A percentile compares a stretch with the other conserved stretches of the same genome.
Evolutionary conservation across 345 rosid species (phyloP).

Genomic region (Ricinus communis): DNA sequence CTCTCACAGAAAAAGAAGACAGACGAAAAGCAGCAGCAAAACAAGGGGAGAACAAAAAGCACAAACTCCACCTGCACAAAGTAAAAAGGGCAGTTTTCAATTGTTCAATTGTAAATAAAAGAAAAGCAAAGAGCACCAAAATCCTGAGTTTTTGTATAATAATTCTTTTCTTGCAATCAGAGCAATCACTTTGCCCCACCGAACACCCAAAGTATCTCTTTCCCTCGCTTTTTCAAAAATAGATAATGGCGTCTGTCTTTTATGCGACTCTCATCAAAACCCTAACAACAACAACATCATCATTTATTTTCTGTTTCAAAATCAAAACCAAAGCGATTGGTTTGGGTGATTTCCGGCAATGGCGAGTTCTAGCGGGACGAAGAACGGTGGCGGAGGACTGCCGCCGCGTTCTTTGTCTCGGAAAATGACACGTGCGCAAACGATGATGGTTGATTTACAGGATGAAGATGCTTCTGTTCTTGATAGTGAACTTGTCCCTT

Average conservation of each 20-base stretch:
- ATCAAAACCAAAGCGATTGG: slow-evolving; percentile 9
- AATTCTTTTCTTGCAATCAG: slow-evolving; percentile 60
- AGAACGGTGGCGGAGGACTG: slow-evolving; percentile 25
- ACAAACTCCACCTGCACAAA: too few relatives aligned
- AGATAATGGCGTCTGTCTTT: too few relatives aligned
- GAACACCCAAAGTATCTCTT: slow-evolving; percentile 60
- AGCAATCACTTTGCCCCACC: slow-evolving; percentile 60
- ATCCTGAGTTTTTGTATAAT: too few relatives aligned
- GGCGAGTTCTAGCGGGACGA: slow-evolving; percentile 84
- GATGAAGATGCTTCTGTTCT: slow-evolving; percentile 45
- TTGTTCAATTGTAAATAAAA: too few relatives aligned
- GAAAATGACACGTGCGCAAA: slow-evolving; percentile 49
- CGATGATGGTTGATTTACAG: slow-evolving; percentile 49
- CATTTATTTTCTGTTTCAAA: too few relatives aligned
- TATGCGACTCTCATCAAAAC: too few relatives aligned
- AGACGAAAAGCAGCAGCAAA: too few relatives aligned
- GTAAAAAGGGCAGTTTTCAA: too few relatives aligned
- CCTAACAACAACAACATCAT: too few relatives aligned
- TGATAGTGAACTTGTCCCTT: slow-evolving; percentile 93
- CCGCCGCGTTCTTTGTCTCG: slow-evolving; percentile 41
- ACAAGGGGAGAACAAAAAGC: too few relatives aligned
- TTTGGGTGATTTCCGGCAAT: slow-evolving; percentile 18
- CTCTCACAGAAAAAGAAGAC: too few relatives aligned
- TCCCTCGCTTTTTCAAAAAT: slow-evolving; percentile 1
- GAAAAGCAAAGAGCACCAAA: too few relatives aligned